Evolutionary conservation across 352 stramenopile genomes (phyloP), one percentile per base, ranked within the genome.

Genomic region (Globisporangium alternatum): DNA sequence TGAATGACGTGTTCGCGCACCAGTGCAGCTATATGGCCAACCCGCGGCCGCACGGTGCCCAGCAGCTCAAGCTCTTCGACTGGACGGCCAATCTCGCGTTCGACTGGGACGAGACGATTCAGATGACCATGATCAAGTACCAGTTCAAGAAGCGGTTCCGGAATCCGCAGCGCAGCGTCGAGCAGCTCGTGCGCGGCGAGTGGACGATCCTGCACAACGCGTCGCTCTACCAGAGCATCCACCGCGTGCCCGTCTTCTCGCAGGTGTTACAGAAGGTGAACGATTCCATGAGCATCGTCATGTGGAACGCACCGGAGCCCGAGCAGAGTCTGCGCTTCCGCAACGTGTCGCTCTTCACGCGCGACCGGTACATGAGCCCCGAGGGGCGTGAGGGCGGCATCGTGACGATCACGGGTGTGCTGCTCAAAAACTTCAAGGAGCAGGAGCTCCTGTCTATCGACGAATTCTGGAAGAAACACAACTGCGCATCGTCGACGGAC

Each of bases 61-160:
- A 47, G 21, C 19, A 51, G 1, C 10, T 61, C 21, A 62, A 45
- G 31, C 28, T 62, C 28, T 62, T 62, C 10, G 25, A 43, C 28
- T 56, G 49, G 49, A 28, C 49, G 12, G 49, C 49, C 2, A 21
- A 28, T 8, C 49, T 56, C 15, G 49, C 49, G 28, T 56, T 56
- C 17, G 49, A 56, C 8, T 56, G 49, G 49, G 55, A 61, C 13
- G 37, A 61, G 30, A 30, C 22, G 12, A 61, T 51, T 5, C 15
- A 35, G 12, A 49, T 61, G 31, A 37, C 37, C 9, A 39, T 61
- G 37, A 61, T 61, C 37, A 28, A 43, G 15, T 60, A 51, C 37
- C 35, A 60, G 35, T 60, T 60, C 21, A 60, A 60, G 55, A 61
- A 61, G 22, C 49, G 37, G 37, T 61, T 61, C 55, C 37, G 55